Conservation (phyloP, 768 basidiomycete genomes). For the Termitomyces eurrhizus region DNA sequence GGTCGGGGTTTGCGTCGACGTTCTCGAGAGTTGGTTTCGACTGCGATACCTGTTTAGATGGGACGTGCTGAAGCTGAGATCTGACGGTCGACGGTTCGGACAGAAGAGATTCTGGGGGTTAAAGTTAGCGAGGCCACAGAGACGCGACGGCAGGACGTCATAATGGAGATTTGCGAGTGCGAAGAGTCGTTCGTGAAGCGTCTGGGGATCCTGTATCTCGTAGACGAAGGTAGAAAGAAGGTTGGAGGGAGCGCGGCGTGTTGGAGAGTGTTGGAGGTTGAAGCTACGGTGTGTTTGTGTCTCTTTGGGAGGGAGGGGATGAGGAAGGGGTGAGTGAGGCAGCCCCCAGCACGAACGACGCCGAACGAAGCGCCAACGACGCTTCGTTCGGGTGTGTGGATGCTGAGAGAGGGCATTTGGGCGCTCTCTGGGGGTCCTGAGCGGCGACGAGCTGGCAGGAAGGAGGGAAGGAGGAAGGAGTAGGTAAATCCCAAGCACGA, state of each 20-base stretch:
- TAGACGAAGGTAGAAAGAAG: neutral
- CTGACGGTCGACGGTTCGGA: constrained; percentile 25
- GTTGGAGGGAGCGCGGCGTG: constrained; percentile 38
- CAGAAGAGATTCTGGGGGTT: constrained; percentile 21
- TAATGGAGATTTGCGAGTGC: constrained; percentile 63
- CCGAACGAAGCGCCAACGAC: no score
- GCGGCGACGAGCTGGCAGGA: no score
- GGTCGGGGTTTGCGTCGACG: constrained; percentile 14
- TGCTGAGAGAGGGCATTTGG: no score
- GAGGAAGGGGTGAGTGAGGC: no score
- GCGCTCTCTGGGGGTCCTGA: no score
- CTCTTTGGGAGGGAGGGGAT: no score
- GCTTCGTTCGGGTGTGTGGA: no score
- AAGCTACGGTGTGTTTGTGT: constrained; percentile 55
- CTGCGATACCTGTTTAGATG: neutral
- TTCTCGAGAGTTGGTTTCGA: constrained; percentile 8
- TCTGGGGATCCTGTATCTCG: constrained; percentile 23
- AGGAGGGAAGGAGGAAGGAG: no score
- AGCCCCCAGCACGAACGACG: no score
- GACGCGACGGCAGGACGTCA: constrained; percentile 22
- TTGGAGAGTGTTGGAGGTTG: constrained; percentile 66
- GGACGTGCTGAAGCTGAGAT: constrained; percentile 21
- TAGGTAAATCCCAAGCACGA: no score
- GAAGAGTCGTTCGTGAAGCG: constrained; percentile 68
- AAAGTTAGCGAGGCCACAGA: constrained; percentile 3